Evolutionary conservation across 2,329 filamentous ascomycete species (phyloP).

Genomic region (Hypoxylon sp.): DNA sequence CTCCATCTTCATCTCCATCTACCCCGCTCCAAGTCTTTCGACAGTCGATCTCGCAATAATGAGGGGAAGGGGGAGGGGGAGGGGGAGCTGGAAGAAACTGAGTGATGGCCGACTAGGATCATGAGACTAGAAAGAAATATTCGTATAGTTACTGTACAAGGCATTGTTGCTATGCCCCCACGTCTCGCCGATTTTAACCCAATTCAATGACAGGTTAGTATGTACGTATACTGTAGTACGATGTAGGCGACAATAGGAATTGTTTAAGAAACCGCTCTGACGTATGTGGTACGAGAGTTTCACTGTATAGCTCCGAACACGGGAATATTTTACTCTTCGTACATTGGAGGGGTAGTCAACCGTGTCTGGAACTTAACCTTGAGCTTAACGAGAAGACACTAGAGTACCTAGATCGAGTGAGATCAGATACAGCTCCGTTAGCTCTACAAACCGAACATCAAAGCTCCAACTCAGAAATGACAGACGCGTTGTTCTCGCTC

Average conservation of each 20-base stretch:
- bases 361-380: constrained; percentile 2
- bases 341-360: constrained; percentile 7
- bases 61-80: too few relatives aligned
- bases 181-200: constrained; percentile 21
- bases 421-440: too few relatives aligned
- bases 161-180: constrained; percentile 7
- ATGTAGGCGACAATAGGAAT: neutral
- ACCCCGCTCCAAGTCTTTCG: too few relatives aligned
- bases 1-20: constrained; percentile 28
- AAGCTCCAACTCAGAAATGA: constrained; percentile 3
- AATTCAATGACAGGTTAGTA: constrained; percentile 1
- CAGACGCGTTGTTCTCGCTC: constrained; percentile 59
- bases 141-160: too few relatives aligned
- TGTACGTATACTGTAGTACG: neutral
- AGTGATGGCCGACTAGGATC: constrained; percentile 19
- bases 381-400: neutral
- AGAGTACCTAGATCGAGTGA: too few relatives aligned
- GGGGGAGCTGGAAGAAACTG: constrained; percentile 15
- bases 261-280: neutral
- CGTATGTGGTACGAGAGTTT: neutral
- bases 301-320: constrained; percentile 24
- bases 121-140: constrained; percentile 8
- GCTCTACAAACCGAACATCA: neutral
- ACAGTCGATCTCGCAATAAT: too few relatives aligned
- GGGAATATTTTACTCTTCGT: constrained; percentile 5